phyloP scores from a whole-genome alignment of 2,329 filamentous ascomycete species.

The Bipolaris cookei region DNA sequence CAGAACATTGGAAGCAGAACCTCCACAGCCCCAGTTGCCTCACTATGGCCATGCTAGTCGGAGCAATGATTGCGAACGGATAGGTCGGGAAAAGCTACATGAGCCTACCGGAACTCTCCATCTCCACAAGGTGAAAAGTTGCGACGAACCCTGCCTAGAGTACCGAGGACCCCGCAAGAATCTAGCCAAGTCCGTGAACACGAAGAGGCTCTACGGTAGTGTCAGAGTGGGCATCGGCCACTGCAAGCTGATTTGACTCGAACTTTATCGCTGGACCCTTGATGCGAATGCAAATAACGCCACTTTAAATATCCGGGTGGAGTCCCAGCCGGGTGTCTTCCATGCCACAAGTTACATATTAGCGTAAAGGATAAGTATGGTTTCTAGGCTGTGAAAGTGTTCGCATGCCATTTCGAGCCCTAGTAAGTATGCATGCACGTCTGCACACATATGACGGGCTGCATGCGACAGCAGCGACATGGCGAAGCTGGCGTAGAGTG shows the following conservation, averaged over 20 bases:
- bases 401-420: constrained; percentile 13
- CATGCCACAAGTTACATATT: constrained; percentile 18
- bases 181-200: constrained; percentile 1
- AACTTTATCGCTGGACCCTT: constrained; percentile 12
- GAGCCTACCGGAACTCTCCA: constrained; percentile 1
- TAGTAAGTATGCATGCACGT: not conserved
- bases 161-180: constrained; percentile 5
- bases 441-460: not conserved
- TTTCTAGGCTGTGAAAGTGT: constrained; percentile 20
- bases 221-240: constrained; percentile 3
- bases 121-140: not conserved
- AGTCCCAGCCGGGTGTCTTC: constrained; percentile 23
- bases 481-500: not conserved
- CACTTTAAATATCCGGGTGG: constrained; percentile 20
- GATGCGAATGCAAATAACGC: constrained; percentile 18
- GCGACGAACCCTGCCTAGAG: not conserved
- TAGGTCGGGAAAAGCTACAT: not conserved
- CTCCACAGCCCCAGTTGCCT: constrained; percentile 28
- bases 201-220: constrained; percentile 13
- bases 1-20: constrained; percentile 15
- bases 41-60: constrained; percentile 2
- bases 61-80: not conserved
- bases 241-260: constrained; percentile 10
- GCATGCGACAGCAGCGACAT: not conserved
- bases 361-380: constrained; percentile 16